A percentile compares a stretch with the other conserved stretches of the same genome.
These are phyloP conservation scores for Rhodamnia rubescens DNA, from an alignment of 345 rosid genomes.

Conservation along the genomic window DNA sequence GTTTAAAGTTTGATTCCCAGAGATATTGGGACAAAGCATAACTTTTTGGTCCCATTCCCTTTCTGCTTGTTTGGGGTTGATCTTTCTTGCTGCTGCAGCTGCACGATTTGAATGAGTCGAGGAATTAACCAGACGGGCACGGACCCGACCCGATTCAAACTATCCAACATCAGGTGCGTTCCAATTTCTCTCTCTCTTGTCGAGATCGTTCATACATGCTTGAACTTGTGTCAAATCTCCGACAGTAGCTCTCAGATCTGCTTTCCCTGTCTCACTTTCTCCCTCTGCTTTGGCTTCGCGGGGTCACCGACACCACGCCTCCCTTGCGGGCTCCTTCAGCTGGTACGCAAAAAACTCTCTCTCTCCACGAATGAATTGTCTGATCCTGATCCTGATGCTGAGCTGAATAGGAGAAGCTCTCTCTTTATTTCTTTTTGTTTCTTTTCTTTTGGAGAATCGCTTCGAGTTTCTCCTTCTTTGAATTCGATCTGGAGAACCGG, in stretches of 20 bases:
- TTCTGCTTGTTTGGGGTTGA: too few relatives aligned
- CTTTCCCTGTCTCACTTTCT: background rate
- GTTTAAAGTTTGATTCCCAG: too few relatives aligned
- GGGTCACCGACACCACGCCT: background rate
- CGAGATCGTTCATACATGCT: background rate
- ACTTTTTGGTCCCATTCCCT: too few relatives aligned
- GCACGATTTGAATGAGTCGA: background rate
- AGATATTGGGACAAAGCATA: too few relatives aligned
- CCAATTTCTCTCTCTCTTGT: background rate
- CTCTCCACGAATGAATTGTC: background rate
- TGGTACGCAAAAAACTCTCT: background rate
- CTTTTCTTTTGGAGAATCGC: background rate
- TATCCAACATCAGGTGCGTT: background rate
- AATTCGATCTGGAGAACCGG: background rate
- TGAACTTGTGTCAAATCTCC: background rate
- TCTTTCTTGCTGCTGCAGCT: background rate
- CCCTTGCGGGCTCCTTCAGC: background rate
- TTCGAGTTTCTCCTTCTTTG: background rate
- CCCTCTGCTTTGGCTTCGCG: background rate
- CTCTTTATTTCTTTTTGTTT: background rate
- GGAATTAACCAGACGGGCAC: background rate
- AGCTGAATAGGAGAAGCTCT: background rate
- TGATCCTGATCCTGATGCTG: background rate
- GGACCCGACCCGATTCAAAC: background rate
- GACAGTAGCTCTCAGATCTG: background rate